Evolutionary conservation across 2,329 filamentous ascomycete genomes (phyloP).

Genomic region (Chaetomium sp.): DNA sequence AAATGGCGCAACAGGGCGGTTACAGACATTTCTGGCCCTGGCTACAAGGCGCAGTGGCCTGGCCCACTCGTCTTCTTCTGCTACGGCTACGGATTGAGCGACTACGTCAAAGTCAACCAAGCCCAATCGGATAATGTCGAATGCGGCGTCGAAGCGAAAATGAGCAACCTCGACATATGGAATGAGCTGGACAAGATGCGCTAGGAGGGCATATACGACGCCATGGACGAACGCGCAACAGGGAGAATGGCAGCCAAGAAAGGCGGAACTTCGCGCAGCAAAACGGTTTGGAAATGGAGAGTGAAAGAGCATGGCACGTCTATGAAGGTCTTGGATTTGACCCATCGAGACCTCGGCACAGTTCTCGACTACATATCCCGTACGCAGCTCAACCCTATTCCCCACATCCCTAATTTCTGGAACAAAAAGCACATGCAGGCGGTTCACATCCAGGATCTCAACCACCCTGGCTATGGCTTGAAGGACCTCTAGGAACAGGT

Average conservation of each 20-base stretch:
- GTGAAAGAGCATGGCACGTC: constrained; percentile 18
- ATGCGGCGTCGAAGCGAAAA: constrained; percentile 4
- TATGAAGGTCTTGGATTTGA: constrained; percentile 16
- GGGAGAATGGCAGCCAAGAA: neutral
- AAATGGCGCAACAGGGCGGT: constrained; percentile 2
- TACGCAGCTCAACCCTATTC: neutral
- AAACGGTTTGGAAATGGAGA: constrained; percentile 16
- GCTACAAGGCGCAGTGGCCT: neutral
- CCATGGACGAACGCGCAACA: too few relatives aligned
- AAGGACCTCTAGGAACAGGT: neutral
- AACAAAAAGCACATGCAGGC: neutral
- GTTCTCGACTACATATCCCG: neutral
- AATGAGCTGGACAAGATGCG: constrained; percentile 10
- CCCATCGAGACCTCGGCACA: constrained; percentile 3
- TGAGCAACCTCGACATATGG: constrained; percentile 16
- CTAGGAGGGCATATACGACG: neutral
- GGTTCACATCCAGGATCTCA: constrained; percentile 9
- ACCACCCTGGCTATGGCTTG: neutral
- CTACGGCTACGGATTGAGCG: constrained; percentile 19
- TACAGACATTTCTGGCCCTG: neutral
- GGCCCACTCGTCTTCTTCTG: constrained; percentile 16
- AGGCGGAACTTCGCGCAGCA: neutral
- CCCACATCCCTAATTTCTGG: neutral
- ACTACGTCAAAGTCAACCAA: constrained; percentile 17
- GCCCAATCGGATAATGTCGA: neutral